These are phyloP conservation scores for Epithele typhae DNA, from an alignment of 768 basidiomycete genomes.

Conservation along the genomic window DNA sequence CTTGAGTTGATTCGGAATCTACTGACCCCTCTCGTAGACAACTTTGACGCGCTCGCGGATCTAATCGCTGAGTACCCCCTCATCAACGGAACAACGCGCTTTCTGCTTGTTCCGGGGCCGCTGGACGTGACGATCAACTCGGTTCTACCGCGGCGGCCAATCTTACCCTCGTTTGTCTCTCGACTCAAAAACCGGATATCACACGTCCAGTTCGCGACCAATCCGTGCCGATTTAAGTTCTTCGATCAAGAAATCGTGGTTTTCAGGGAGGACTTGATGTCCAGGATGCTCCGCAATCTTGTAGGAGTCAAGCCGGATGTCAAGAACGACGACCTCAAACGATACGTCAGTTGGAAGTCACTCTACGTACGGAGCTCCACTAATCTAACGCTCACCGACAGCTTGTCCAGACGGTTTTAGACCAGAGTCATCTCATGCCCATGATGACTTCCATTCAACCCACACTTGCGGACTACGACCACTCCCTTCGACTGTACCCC, in stretches of 20 bases:
- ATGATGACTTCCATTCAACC: conserved; percentile 83
- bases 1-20: neutral
- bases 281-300: conserved; percentile 87
- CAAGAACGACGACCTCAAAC: conserved; percentile 75
- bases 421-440: conserved; percentile 93
- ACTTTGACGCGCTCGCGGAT: conserved; percentile 83
- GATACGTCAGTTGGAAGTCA: conserved; percentile 68
- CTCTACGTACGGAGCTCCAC: too few relatives aligned
- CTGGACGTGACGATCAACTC: conserved; percentile 81
- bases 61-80: conserved; percentile 77
- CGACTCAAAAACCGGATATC: conserved; percentile 72
- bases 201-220: conserved; percentile 77
- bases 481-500: conserved; percentile 88
- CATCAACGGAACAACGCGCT: conserved; percentile 77
- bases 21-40: conserved; percentile 45
- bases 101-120: conserved; percentile 94
- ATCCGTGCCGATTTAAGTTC: conserved; percentile 93
- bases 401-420: conserved; percentile 95
- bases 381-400: too few relatives aligned
- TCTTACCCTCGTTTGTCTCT: conserved; percentile 71
- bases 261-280: conserved; percentile 91
- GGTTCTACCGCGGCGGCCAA: conserved; percentile 73
- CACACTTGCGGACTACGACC: conserved; percentile 85
- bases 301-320: conserved; percentile 84
- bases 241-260: conserved; percentile 95